Conservation (phyloP, 2,329 filamentous ascomycete species). For the Aspergillus caelatus region DNA sequence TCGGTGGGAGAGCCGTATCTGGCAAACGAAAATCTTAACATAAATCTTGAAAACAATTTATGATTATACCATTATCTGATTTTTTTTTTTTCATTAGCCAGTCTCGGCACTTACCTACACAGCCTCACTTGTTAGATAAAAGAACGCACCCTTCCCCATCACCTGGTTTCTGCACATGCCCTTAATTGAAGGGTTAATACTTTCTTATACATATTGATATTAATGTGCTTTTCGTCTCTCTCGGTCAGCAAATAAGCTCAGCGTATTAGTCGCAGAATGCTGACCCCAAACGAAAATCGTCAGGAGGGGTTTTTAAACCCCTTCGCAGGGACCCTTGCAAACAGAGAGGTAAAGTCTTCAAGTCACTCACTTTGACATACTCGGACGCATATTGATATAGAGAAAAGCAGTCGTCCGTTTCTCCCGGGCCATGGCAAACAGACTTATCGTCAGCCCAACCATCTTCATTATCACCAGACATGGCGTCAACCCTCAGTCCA, state of each 20-base stretch:
- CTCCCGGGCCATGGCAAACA: slow-evolving; percentile 7
- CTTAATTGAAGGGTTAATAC: slow-evolving; percentile 8
- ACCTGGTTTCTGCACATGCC: not conserved
- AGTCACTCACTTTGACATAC: not conserved
- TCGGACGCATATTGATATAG: slow-evolving; percentile 8
- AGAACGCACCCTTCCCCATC: slow-evolving; percentile 1
- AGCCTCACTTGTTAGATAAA: slow-evolving; percentile 6
- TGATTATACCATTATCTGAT: not conserved
- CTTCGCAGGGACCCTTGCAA: slow-evolving; percentile 11
- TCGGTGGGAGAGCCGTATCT: not conserved
- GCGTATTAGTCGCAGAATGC: slow-evolving; percentile 19
- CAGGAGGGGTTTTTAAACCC: slow-evolving; percentile 16
- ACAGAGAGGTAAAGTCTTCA: slow-evolving; percentile 16
- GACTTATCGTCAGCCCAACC: slow-evolving; percentile 15
- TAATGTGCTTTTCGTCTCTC: not conserved
- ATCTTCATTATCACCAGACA: slow-evolving; percentile 28
- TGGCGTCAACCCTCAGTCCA: slow-evolving; percentile 27
- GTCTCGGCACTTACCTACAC: slow-evolving; percentile 4
- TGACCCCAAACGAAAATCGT: slow-evolving; percentile 17
- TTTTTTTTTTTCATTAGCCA: slow-evolving; percentile 1
- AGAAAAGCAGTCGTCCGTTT: slow-evolving; percentile 7
- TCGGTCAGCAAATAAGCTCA: slow-evolving; percentile 9
- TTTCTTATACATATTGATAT: slow-evolving; percentile 5
- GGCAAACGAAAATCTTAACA: not conserved
- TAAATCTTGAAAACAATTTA: not conserved